These are phyloP conservation scores for Apiospora saccharicola DNA, from an alignment of 2,329 filamentous ascomycete species.

Conservation along the genomic window DNA sequence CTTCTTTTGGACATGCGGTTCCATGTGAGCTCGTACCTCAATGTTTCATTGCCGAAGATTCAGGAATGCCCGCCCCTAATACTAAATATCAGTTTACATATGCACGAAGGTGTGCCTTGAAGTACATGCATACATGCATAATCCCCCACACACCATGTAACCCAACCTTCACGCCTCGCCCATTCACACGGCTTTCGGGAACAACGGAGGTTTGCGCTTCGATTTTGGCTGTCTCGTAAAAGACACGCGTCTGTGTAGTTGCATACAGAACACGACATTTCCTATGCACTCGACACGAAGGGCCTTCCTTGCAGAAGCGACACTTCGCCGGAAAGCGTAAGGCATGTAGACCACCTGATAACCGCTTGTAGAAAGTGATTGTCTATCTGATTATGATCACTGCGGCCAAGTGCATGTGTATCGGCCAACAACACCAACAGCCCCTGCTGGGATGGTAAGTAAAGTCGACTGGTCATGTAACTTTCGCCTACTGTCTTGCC, in stretches of 20 bases:
- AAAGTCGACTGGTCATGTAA: not conserved
- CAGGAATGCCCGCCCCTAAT: not conserved
- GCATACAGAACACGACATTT: conserved; percentile 4
- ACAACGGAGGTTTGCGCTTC: not conserved
- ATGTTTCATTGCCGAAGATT: not conserved
- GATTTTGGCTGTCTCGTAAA: conserved; percentile 4
- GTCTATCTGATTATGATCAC: not conserved
- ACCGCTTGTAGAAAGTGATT: not conserved
- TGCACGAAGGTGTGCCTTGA: conserved; percentile 1
- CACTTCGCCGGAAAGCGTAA: not conserved
- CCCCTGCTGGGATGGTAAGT: not conserved
- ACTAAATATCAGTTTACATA: not conserved
- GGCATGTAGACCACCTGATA: not conserved
- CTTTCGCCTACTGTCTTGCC: conserved; percentile 12
- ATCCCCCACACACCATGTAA: conserved; percentile 17
- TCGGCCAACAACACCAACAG: conserved; percentile 4
- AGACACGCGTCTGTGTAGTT: conserved; percentile 10
- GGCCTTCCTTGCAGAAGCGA: conserved; percentile 17
- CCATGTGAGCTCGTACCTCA: not conserved
- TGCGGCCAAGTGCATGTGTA: not conserved
- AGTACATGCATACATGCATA: conserved; percentile 2
- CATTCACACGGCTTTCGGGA: conserved; percentile 1
- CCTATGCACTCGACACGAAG: conserved; percentile 6
- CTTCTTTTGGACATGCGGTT: not conserved
- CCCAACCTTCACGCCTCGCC: conserved; percentile 1